Evolutionary conservation across 192 early-diverging fungal species (phyloP).

Genomic region (Coemansia sp.): DNA sequence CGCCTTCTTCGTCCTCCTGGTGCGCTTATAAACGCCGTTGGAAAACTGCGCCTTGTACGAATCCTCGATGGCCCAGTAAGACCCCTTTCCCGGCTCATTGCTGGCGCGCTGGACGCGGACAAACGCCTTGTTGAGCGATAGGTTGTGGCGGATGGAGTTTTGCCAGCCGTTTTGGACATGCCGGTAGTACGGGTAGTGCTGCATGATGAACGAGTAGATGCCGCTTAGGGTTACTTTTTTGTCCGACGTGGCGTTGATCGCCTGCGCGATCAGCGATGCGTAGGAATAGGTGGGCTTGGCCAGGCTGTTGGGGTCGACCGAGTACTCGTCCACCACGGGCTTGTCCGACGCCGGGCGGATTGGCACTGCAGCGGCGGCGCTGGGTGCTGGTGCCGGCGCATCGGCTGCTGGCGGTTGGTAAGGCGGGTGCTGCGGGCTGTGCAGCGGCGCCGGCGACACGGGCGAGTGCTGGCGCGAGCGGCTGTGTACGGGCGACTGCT

Average conservation of each 20-base stretch:
- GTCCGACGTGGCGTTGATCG: constrained; percentile 70
- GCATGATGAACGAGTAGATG: constrained; percentile 82
- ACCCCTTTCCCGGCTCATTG: constrained; percentile 89
- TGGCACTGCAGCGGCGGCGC: too few species aligned
- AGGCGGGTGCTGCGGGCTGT: background rate
- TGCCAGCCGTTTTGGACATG: constrained; percentile 89
- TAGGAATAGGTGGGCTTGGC: constrained; percentile 85
- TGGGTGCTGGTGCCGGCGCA: too few species aligned
- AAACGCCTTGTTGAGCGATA: constrained; percentile 94
- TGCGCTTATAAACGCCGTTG: constrained; percentile 71
- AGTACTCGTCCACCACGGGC: constrained; percentile 10
- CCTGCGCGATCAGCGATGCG: constrained; percentile 84
- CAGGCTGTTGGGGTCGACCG: background rate
- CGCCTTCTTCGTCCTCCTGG: constrained; percentile 54
- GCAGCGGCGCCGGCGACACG: too few species aligned
- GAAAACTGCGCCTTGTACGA: constrained; percentile 62
- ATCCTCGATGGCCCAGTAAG: constrained; percentile 90
- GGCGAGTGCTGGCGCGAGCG: too few species aligned
- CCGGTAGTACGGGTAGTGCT: constrained; percentile 82
- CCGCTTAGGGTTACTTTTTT: constrained; percentile 81
- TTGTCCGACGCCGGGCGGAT: constrained; percentile 44
- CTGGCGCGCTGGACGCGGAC: constrained; percentile 80
- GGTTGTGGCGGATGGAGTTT: constrained; percentile 95
- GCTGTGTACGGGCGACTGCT: background rate
- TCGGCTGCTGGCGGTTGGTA: background rate